phyloP scores from a whole-genome alignment of 192 early-diverging fungal species.

The Coemansia sp. region DNA sequence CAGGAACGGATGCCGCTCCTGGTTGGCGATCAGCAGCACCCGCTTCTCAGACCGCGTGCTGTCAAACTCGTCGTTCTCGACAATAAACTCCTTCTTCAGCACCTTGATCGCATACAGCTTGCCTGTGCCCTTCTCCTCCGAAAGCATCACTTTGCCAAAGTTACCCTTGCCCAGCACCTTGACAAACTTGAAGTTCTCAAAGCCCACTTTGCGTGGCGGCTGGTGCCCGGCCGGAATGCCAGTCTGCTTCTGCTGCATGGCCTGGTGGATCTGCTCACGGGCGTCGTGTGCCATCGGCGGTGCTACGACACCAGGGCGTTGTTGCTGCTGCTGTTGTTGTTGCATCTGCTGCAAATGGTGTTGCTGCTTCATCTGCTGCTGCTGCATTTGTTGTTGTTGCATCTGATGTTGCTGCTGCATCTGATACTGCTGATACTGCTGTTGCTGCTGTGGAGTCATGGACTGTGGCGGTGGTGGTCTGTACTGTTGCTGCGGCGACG shows the following conservation, averaged over 20 bases:
- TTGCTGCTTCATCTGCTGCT: constrained; percentile 15
- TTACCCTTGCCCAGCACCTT: constrained; percentile 97
- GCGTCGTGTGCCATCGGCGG: constrained; percentile 18
- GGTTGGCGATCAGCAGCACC: constrained; percentile 88
- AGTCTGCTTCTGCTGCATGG: constrained; percentile 38
- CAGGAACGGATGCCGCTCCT: constrained; percentile 91
- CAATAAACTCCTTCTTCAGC: constrained; percentile 96
- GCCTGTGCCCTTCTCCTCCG: constrained; percentile 82
- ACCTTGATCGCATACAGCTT: constrained; percentile 97
- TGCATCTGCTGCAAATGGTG: constrained; percentile 16
- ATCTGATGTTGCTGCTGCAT: constrained; percentile 15
- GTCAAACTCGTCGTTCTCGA: constrained; percentile 97
- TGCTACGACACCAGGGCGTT: background rate
- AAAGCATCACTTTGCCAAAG: constrained; percentile 99
- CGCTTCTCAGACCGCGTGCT: constrained; percentile 92
- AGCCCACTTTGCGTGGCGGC: constrained; percentile 64
- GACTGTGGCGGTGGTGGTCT: background rate
- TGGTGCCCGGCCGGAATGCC: constrained; percentile 15
- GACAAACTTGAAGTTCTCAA: constrained; percentile 93
- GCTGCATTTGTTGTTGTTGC: constrained; percentile 18
- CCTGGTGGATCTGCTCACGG: constrained; percentile 50
- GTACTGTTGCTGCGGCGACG: constrained; percentile 16
- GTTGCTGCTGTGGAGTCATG: constrained; percentile 9
- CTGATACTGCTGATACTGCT: constrained; percentile 17
- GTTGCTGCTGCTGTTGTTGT: constrained; percentile 1